Base-by-base conservation (phyloP, 2,329 filamentous ascomycete species). In the Botrytis byssoidea region DNA sequence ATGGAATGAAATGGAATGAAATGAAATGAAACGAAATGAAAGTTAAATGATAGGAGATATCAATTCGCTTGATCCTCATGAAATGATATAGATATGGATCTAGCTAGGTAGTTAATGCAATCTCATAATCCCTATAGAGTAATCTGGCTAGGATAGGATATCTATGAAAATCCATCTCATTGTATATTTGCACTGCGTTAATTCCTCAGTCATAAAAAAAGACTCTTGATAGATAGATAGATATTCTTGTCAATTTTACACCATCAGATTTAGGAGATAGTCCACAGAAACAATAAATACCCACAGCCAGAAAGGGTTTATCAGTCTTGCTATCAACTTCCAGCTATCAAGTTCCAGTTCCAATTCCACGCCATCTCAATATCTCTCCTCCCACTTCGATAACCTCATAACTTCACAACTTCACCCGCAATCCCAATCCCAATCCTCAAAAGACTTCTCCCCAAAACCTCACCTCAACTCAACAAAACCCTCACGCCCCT, bases 401-500 rank as follows among this genome's bases (percentile, higher is more conserved):
- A 44, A 46, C 44, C 18, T 37, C 35, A 61, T 22, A 22, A 20
- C 9, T 20, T 18, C 18, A 46, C 3, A 20, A 60, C 20, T 20
- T 22, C 12, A 61, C 35, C 32, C 59, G 20, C 20, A 6, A 37
- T 7, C 20, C 9, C 29, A 4, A 20, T 29, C 22, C 3, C 16
- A 1, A 7, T 16, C 35, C 14, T 35, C 35, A n/a, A 22, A 51
- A 51, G 12, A 37, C 12, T 22, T 14, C 57, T 1, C 22, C 10
- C 32, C 8, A 61, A 37, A 37, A 14, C 7, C 32, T 22, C 42
- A 44, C 1, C 42, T 44, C 29, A 67, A 37, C 14, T 66, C 44
- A 67, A 37, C 65, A 68, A 42, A 51, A 72, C 61, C 37, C 70
- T 65, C 22, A 75, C 74, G 0, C 70, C 73, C 35, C 42, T 59